Percentiles rank a stretch among this genome's conserved stretches.
phyloP scores from a whole-genome alignment of 441 rosid species.

The Erysimum cheiri region DNA sequence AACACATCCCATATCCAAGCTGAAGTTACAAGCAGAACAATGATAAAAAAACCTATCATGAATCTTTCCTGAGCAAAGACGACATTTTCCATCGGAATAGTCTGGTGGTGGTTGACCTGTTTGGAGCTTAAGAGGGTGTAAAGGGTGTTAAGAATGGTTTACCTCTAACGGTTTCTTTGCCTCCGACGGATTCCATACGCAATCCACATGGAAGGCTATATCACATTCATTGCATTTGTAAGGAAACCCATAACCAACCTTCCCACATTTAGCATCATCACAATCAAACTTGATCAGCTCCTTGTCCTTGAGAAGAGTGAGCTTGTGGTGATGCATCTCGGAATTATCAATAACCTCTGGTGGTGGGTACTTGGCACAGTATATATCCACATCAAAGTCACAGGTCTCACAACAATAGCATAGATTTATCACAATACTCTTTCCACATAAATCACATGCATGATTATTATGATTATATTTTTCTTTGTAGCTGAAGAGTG shows the following conservation, averaged over 20 bases:
- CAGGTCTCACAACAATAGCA: slow-evolving; percentile 17
- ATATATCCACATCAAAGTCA: neutral
- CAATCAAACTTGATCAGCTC: neutral
- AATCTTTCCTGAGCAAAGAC: neutral
- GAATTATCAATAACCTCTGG: slow-evolving; percentile 40
- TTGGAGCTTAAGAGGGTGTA: neutral
- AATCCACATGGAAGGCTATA: neutral
- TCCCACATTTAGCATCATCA: neutral
- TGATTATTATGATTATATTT: too few species aligned
- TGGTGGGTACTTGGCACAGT: neutral
- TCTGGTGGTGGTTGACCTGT: neutral
- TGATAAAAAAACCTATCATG: neutral
- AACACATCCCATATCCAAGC: neutral
- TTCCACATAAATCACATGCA: neutral
- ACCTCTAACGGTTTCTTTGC: neutral
- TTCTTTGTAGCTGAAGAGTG: neutral
- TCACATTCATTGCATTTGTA: neutral
- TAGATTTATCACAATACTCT: neutral
- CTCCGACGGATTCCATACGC: neutral
- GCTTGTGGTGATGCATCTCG: slow-evolving; percentile 5
- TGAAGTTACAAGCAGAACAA: slow-evolving; percentile 4
- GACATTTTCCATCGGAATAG: neutral
- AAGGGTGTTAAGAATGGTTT: neutral
- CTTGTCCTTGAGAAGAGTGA: neutral
- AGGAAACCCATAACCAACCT: neutral